A percentile compares a stretch with the other conserved stretches of the same genome.
Evolutionary conservation across 139 green algal genomes (phyloP).

Genomic region (Chlorella sp.): DNA sequence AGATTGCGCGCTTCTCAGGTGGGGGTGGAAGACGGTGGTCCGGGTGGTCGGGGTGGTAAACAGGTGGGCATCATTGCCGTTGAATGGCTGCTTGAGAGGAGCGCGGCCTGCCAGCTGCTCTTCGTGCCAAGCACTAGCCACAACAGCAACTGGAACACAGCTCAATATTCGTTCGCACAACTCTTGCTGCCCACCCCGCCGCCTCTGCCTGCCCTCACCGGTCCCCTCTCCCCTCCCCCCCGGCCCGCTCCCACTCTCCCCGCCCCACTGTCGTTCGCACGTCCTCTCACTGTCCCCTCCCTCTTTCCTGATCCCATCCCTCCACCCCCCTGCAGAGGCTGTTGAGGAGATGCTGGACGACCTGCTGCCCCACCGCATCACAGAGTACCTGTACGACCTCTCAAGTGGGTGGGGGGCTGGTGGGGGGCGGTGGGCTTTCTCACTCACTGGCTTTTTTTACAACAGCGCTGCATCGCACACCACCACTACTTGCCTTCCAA

Average conservation of each 20-base stretch:
- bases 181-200: neutral
- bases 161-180: too few species aligned
- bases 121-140: too few species aligned
- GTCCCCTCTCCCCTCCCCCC: neutral
- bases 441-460: too few species aligned
- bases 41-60: neutral
- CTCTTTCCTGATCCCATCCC: too few species aligned
- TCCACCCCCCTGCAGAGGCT: constrained; percentile 65
- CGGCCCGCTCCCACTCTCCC: neutral
- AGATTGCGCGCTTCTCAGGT: constrained; percentile 65
- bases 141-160: too few species aligned
- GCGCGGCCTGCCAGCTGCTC: too few species aligned
- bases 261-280: too few species aligned
- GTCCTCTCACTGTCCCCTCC: too few species aligned
- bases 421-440: neutral
- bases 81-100: neutral
- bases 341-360: constrained; percentile 86
- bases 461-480: too few species aligned
- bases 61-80: neutral
- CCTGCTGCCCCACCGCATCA: constrained; percentile 89
- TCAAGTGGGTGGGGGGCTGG: neutral
- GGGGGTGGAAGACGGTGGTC: neutral
- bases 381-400: constrained; percentile 93
- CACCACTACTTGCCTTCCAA: too few species aligned
- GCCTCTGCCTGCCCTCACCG: neutral